Evolutionary conservation across 495 filamentous ascomycete genomes (phyloP).

Genomic region (Neohortaea acidophila): DNA sequence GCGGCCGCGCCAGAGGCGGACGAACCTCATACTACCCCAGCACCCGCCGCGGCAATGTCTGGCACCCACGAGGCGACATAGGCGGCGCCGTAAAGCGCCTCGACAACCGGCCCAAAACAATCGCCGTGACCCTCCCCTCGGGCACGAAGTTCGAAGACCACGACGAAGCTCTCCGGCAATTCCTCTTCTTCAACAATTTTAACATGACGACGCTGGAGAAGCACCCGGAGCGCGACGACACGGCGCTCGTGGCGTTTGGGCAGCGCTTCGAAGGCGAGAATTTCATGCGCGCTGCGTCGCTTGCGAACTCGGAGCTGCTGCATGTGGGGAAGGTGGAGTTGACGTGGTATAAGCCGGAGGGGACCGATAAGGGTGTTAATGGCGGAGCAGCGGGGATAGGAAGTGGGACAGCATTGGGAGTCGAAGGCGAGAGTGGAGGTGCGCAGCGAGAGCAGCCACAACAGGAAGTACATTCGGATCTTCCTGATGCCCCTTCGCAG

Average conservation of each 20-base stretch:
- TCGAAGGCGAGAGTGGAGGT: no score
- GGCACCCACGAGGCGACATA: constrained; percentile 33
- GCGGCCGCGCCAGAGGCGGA: constrained; percentile 27
- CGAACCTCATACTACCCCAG: constrained; percentile 12
- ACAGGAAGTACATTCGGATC: no score
- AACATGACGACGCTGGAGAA: constrained; percentile 66
- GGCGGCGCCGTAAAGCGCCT: constrained; percentile 54
- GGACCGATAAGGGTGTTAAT: not conserved
- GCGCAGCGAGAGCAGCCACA: no score
- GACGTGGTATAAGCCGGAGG: constrained; percentile 37
- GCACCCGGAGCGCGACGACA: constrained; percentile 40
- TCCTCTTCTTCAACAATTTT: constrained; percentile 68
- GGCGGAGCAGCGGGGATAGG: no score
- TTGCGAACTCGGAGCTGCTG: constrained; percentile 48
- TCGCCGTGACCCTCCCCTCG: constrained; percentile 56
- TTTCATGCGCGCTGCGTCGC: constrained; percentile 33
- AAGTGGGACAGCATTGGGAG: no score
- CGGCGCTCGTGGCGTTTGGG: constrained; percentile 62
- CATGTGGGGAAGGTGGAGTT: constrained; percentile 63
- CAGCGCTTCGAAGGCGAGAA: constrained; percentile 83
- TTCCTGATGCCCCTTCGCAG: no score
- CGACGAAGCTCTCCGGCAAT: constrained; percentile 73
- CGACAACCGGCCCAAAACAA: constrained; percentile 71
- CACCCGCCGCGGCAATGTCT: constrained; percentile 11
- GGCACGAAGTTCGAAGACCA: constrained; percentile 27